Evolutionary conservation across 1,284 basidiomycete genomes (phyloP), one percentile per base, ranked within the genome.

Genomic region (Leccinum holopus): DNA sequence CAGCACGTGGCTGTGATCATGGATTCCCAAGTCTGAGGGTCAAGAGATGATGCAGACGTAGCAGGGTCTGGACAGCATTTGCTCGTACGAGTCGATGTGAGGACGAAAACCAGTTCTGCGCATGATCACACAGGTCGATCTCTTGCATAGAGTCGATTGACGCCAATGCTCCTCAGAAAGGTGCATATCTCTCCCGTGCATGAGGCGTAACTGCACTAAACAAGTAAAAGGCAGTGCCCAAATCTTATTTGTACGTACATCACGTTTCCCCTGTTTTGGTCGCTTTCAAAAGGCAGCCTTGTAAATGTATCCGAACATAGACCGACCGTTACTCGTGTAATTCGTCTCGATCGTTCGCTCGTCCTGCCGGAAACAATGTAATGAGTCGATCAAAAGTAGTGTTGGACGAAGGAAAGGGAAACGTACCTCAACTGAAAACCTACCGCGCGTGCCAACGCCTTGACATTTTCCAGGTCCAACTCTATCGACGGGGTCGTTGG

Each of bases 281-380:
- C 3, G 92, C 1, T 87, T 92, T 90, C 91, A 95, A 76, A 94
- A 94, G 2, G 86, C 86, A 3, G 92, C 82, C 67, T 89, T 84
- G 75, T 98, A 98, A 18, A 90, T 82, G 71, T 98, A 96, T 35
- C 86, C 84, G n/a, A 98, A 81, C 92, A 98, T 94, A 25, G 87
- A 87, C 65, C 88, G 82, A 5, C 85, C 80, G 69, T 95, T 93
- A 66, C 87, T 92, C 7, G 95, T 96, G 72, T 98, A 99, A 2
- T 91, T 92, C 18, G 94, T 91, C 65, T 87, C 82, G 58, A 98
- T 86, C 32, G 84, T 88, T 57, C 81, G 80, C 76, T 95, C 92
- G 66, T 96, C 68, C 67, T 70, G 39, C 18, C 18, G 8, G 14
- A 16, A 12, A 58, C 28, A 4, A 52, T 25, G n/a, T 25, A n/a